These are phyloP conservation scores for Trichoderma gracile DNA, from an alignment of 2,329 filamentous ascomycete genomes.

Conservation along the genomic window DNA sequence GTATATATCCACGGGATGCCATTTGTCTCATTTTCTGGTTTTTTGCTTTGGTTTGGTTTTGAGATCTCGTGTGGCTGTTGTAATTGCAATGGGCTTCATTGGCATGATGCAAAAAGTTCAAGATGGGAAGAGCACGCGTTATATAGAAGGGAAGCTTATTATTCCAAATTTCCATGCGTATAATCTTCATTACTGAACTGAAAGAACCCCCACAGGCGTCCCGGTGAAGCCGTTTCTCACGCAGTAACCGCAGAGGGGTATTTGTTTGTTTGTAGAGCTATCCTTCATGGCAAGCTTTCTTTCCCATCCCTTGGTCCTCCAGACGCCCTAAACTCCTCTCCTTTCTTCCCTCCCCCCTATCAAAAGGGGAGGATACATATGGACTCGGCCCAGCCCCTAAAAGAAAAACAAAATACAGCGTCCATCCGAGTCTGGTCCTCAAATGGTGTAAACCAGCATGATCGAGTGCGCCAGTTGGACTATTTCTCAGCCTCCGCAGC, in stretches of 20 bases:
- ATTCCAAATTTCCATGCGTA: constrained; percentile 4
- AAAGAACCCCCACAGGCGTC: no score
- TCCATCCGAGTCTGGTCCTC: not conserved
- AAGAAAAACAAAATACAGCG: not conserved
- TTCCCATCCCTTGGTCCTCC: not conserved
- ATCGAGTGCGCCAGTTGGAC: not conserved
- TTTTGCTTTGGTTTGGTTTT: not conserved
- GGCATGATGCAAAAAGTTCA: not conserved
- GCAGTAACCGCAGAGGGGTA: not conserved
- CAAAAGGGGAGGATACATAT: not conserved
- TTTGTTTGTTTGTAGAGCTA: not conserved
- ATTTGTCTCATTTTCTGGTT: not conserved
- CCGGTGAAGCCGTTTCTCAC: not conserved
- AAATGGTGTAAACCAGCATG: not conserved
- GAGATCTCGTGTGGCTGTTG: not conserved
- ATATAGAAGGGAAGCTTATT: not conserved
- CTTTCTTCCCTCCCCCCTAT: not conserved
- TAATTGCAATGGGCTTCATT: not conserved
- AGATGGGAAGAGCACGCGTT: not conserved
- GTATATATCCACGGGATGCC: not conserved
- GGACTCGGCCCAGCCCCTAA: not conserved
- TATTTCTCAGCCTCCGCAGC: constrained; percentile 15
- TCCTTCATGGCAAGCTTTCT: not conserved
- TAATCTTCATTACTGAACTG: not conserved
- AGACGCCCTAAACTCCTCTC: not conserved